phyloP scores from a whole-genome alignment of 768 basidiomycete species.

The Chalciporus chontae region DNA sequence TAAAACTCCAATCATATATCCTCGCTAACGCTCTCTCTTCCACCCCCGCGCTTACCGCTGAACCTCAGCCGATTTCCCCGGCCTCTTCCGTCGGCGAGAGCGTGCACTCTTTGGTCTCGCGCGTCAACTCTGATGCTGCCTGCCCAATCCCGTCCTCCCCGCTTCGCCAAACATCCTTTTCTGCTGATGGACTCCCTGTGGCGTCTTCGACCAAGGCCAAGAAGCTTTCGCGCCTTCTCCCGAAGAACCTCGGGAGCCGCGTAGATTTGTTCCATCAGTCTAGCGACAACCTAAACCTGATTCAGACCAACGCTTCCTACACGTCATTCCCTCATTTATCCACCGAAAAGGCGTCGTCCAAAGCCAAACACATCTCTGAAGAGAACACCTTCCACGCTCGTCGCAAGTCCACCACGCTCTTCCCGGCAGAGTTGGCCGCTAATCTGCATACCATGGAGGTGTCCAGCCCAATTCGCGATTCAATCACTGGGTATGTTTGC shows the following conservation, averaged over 20 bases:
- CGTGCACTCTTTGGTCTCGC: constrained; percentile 20
- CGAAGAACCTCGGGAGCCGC: constrained; percentile 32
- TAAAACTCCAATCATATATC: constrained; percentile 24
- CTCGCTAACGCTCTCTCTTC: constrained; percentile 24
- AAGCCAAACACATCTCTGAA: constrained; percentile 23
- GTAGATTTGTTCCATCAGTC: constrained; percentile 25
- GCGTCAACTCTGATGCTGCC: constrained; percentile 17
- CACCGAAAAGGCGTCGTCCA: constrained; percentile 20
- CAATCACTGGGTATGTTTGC: constrained; percentile 21
- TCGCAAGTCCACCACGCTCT: constrained; percentile 33
- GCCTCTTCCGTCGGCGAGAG: constrained; percentile 27
- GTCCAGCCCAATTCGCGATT: constrained; percentile 22
- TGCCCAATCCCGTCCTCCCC: constrained; percentile 27
- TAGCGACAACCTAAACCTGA: constrained; percentile 23
- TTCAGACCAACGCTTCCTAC: constrained; percentile 23
- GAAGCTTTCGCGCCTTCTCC: constrained; percentile 29
- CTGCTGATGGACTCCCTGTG: constrained; percentile 18
- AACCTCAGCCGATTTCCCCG: constrained; percentile 26
- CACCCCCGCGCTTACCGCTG: constrained; percentile 27
- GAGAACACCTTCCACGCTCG: constrained; percentile 35
- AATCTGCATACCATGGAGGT: constrained; percentile 32
- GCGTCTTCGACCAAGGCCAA: constrained; percentile 20
- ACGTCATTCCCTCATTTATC: constrained; percentile 25
- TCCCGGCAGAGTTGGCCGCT: constrained; percentile 26
- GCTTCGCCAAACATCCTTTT: constrained; percentile 23